Evolutionary conservation across 345 rosid genomes (phyloP).

Genomic region (Arabidopsis suecica): DNA sequence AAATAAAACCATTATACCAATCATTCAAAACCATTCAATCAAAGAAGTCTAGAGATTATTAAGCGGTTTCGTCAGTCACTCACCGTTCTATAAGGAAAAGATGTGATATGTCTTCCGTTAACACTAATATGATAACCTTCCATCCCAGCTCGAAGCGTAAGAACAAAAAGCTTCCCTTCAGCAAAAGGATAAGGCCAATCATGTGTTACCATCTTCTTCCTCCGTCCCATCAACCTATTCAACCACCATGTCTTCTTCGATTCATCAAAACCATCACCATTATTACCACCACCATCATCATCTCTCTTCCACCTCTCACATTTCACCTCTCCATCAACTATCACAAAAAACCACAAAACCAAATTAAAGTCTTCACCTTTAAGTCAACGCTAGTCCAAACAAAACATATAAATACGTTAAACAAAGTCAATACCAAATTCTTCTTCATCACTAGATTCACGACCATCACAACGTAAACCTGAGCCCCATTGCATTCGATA

Average conservation of each 20-base stretch:
- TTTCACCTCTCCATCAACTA: constrained; percentile 87
- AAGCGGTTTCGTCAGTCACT: constrained; percentile 43
- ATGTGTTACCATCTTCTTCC: constrained; percentile 59
- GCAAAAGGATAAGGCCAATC: constrained; percentile 92
- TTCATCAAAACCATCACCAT: constrained; percentile 63
- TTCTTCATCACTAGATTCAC: constrained; percentile 69
- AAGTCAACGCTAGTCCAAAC: constrained; percentile 31
- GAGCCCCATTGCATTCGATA: constrained; percentile 82
- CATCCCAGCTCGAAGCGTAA: constrained; percentile 88
- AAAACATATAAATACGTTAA: not conserved
- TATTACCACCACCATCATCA: constrained; percentile 49
- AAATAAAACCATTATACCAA: not conserved
- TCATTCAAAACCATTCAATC: not conserved
- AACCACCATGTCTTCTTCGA: constrained; percentile 89
- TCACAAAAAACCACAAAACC: constrained; percentile 17
- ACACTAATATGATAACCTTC: constrained; percentile 92
- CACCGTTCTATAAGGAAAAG: constrained; percentile 92
- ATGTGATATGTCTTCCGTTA: constrained; percentile 89
- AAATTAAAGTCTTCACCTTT: not conserved
- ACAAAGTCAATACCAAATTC: constrained; percentile 61
- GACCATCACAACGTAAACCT: constrained; percentile 75
- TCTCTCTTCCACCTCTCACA: constrained; percentile 86
- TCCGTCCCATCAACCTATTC: constrained; percentile 74
- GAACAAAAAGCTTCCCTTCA: constrained; percentile 81
- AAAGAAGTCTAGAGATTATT: not conserved